These are phyloP conservation scores for Lecanoromycetidae sp. DNA, from an alignment of 2,329 filamentous ascomycete genomes.

Conservation along the genomic window DNA sequence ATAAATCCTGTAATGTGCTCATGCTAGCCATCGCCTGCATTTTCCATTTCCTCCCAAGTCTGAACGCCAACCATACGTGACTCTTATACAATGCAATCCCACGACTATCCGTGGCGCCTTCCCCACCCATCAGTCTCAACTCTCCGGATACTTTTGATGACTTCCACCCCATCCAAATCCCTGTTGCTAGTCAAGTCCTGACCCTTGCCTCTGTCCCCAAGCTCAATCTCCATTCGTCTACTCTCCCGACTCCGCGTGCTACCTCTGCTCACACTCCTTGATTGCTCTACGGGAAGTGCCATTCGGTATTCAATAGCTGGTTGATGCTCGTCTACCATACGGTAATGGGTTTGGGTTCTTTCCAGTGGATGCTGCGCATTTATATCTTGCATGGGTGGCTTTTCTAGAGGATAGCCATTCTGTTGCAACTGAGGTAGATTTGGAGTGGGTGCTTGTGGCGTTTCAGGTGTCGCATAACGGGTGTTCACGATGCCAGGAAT, in stretches of 20 bases:
- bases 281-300: neutral
- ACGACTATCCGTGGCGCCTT: neutral
- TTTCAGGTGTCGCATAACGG: neutral
- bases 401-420: conserved; percentile 13
- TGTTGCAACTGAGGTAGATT: conserved; percentile 3
- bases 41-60: neutral
- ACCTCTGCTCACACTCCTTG: neutral
- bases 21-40: neutral
- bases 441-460: neutral
- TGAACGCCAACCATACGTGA: neutral
- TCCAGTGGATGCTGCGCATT: neutral
- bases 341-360: conserved; percentile 4
- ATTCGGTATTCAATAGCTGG: conserved; percentile 1
- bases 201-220: conserved; percentile 2
- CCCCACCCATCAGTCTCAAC: conserved; percentile 16
- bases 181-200: neutral
- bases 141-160: conserved; percentile 9
- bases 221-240: conserved; percentile 13
- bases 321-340: conserved; percentile 2
- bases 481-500: conserved; percentile 10
- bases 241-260: conserved; percentile 11
- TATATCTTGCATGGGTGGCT: neutral
- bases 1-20: too few species aligned
- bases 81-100: neutral
- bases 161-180: conserved; percentile 9